Evolutionary conservation across 257 asterid genomes (phyloP).

Genomic region (Thymus mandschuricus): DNA sequence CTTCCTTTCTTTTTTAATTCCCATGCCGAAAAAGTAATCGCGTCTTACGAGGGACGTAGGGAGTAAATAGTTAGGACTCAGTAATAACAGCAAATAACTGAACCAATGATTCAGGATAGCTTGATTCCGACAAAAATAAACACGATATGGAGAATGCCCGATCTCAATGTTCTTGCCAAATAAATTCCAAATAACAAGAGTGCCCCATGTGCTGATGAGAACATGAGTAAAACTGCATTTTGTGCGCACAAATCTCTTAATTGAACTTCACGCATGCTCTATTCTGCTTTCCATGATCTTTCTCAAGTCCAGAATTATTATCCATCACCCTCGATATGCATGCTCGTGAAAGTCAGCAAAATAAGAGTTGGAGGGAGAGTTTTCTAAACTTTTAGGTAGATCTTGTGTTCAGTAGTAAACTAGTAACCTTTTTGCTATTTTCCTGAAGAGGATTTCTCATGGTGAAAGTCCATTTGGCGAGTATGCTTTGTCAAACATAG

Average conservation of each 20-base stretch:
- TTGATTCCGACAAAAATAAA: too few species aligned
- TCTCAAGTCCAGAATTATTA: neutral
- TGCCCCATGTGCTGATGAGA: neutral
- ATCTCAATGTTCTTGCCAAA: neutral
- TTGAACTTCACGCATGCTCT: neutral
- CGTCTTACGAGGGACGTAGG: too few species aligned
- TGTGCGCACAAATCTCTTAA: neutral
- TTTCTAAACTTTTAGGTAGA: slow-evolving; percentile 9
- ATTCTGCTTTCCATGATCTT: neutral
- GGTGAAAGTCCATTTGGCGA: slow-evolving; percentile 75
- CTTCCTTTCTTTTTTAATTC: too few species aligned
- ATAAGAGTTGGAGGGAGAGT: neutral
- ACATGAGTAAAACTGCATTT: neutral
- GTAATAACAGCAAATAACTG: too few species aligned
- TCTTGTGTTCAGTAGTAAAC: neutral
- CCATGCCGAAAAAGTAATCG: too few species aligned
- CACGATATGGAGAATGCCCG: too few species aligned
- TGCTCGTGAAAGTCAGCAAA: neutral
- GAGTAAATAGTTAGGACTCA: too few species aligned
- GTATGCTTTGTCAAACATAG: slow-evolving; percentile 72
- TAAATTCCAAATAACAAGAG: neutral
- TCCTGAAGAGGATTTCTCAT: slow-evolving; percentile 57
- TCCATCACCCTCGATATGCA: neutral
- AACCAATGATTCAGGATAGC: too few species aligned
- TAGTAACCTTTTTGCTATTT: slow-evolving; percentile 28